phyloP scores from a whole-genome alignment of 805 yeast species.

The Candida incommunis region DNA sequence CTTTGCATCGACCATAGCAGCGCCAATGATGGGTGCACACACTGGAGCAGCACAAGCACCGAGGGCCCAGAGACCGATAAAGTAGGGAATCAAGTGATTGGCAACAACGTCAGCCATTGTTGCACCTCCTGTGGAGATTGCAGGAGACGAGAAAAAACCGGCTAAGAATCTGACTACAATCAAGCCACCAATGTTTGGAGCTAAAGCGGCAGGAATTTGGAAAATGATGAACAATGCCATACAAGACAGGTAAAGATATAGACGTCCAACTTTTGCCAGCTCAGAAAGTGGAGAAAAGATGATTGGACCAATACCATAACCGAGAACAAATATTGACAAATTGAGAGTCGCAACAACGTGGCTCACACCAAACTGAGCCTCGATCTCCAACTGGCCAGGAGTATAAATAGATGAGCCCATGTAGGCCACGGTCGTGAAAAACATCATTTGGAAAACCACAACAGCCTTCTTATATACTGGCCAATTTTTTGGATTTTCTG shows the following conservation, averaged over 20 bases:
- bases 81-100: constrained; percentile 30
- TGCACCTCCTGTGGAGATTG: constrained; percentile 46
- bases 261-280: constrained; percentile 36
- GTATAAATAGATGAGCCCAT: constrained; percentile 48
- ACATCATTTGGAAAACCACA: constrained; percentile 26
- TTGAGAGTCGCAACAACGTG: constrained; percentile 36
- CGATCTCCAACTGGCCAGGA: constrained; percentile 35
- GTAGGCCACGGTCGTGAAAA: constrained; percentile 37
- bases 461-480: constrained; percentile 26
- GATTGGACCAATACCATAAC: constrained; percentile 48
- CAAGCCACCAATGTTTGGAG: constrained; percentile 35
- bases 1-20: constrained; percentile 31
- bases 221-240: constrained; percentile 33
- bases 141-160: constrained; percentile 44
- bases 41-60: constrained; percentile 43
- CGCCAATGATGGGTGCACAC: constrained; percentile 44
- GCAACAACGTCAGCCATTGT: constrained; percentile 35
- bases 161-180: constrained; percentile 36
- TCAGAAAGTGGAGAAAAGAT: constrained; percentile 44
- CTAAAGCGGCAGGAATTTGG: constrained; percentile 44
- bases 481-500: constrained; percentile 43
- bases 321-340: constrained; percentile 39
- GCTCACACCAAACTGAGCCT: constrained; percentile 29
- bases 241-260: constrained; percentile 31
- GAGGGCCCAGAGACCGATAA: constrained; percentile 37